Percentiles rank a stretch among this genome's conserved stretches.
Conservation (phyloP, 805 yeast species). For the Candida ulmi region DNA sequence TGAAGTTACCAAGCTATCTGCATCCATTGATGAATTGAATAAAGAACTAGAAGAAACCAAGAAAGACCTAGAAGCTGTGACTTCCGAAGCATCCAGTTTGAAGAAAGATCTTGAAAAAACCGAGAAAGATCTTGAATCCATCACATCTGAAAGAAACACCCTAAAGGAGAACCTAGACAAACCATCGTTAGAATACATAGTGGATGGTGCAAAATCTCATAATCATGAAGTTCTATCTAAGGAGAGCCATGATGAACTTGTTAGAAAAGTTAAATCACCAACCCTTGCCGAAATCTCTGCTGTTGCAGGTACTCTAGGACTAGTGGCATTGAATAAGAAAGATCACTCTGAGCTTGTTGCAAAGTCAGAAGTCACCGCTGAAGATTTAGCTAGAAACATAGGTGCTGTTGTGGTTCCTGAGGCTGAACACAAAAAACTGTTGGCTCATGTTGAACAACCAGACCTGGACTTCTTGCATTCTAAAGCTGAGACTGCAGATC, state of each 20-base stretch:
- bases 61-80: no score
- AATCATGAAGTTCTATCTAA: not conserved
- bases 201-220: not conserved
- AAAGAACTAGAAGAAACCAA: no score
- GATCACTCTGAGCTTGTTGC: slow-evolving; percentile 2
- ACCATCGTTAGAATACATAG: not conserved
- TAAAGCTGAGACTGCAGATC: slow-evolving; percentile 16
- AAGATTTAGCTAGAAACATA: slow-evolving; percentile 3
- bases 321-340: slow-evolving; percentile 2
- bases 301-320: slow-evolving; percentile 4
- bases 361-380: slow-evolving; percentile 1
- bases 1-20: no score
- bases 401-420: slow-evolving; percentile 2
- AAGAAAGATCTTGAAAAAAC: not conserved
- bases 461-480: slow-evolving; percentile 9
- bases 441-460: slow-evolving; percentile 4
- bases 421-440: slow-evolving; percentile 6
- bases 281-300: not conserved
- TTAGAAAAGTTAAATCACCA: not conserved
- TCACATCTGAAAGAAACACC: not conserved
- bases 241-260: not conserved
- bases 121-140: not conserved
- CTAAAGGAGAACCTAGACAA: no score
- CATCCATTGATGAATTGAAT: no score
- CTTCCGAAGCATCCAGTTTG: no score